Evolutionary conservation across 495 filamentous ascomycete species (phyloP), one percentile per base, ranked within the genome.

Genomic region (Penicillium steckii): DNA sequence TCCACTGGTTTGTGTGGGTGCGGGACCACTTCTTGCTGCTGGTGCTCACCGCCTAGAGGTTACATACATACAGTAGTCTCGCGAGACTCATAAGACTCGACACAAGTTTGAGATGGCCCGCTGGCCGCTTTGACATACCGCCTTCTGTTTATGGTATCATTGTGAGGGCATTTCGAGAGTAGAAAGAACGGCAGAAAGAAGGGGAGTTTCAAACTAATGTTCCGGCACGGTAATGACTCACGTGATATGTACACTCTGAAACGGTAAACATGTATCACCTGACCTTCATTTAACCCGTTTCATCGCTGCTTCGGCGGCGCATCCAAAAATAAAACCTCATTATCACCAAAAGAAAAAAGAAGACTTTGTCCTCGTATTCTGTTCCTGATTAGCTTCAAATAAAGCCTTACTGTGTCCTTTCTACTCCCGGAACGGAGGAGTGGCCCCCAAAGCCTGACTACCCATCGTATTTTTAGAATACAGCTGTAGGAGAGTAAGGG

Each of bases 391-490:
- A 4, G 26, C 10, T 4, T 27, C 26, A 4, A 27, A 5, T 27
- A 10, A 27, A 5, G n/a, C 32, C 3, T 23, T 8, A 27, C 26
- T 27, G 25, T 41, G 8, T 35, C 13, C 22, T 40, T 32, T 35
- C 42, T 15, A 26, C 41, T 32, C 44, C 27, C 44, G 56, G 47
- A 48, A 47, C 13, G 35, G 10, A 17, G 12, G 8, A 15, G 27
- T 48, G 44, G 55, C 56, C 56, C 51, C 55, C 49, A 44, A 45
- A 32, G 21, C 19, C 53, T 49, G 55, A 56, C 44, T 46, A 43
- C 32, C 33, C 33, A 37, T 13, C 33, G 56, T 65, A 65, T 65
- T 60, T 65, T 60, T 60, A 63, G 56, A 58, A 57, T 26, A n/a
- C n/a, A n/a, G n/a, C n/a, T n/a, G n/a, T n/a, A n/a, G n/a, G n/a